Base-by-base conservation (phyloP, 345 rosid genomes). In the Arabis hirsuta region DNA sequence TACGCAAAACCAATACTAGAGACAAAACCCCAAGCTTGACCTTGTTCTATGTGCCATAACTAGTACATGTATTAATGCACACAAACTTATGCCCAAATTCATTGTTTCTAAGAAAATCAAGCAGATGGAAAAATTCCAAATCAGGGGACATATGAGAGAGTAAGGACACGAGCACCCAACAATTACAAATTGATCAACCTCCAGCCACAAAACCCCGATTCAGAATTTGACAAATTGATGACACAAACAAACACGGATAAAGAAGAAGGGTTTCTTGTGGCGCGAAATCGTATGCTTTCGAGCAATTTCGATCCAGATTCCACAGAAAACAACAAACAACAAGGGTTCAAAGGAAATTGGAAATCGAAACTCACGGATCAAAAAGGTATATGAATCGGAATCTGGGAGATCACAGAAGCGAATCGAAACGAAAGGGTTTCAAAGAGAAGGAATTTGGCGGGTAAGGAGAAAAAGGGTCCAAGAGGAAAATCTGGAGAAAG, bases 361-460 rank as follows among this genome's bases (percentile, higher is more conserved):
- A 27, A 44, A 65, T 58, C 12, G 60, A 65, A 73, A 64, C 64
- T 64, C 42, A 73, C 71, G 31, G 39, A 31, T 39, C 44, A 61
- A 31, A 42, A 63, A 4, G 31, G 56, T 42, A 13, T 42, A 13
- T 7, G 42, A 13, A 24, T 50, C 60, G n/a, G 13, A 39, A 46
- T 55, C 52, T 27, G 65, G 6, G 7, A 14, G 42, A 60, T 2
- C 13, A 7, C 13, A 14, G 14, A 38, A 41, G n/a, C 48, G 22
- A 32, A 16, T 29, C 34, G 36, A 16, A 26, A 12, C 5, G 24
- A 11, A 12, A 9, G 19, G 63, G 59, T 9, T 72, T 72, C 62
- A 72, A 72, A 55, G 77, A 64, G n/a, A 32, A 36, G 16, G 62
- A 59, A 67, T 41, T 66, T 74, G 78, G 78, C 78, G 78, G 78